These are phyloP conservation scores for Xanthoceras sorbifolium DNA, from an alignment of 345 rosid species.

Conservation along the genomic window DNA sequence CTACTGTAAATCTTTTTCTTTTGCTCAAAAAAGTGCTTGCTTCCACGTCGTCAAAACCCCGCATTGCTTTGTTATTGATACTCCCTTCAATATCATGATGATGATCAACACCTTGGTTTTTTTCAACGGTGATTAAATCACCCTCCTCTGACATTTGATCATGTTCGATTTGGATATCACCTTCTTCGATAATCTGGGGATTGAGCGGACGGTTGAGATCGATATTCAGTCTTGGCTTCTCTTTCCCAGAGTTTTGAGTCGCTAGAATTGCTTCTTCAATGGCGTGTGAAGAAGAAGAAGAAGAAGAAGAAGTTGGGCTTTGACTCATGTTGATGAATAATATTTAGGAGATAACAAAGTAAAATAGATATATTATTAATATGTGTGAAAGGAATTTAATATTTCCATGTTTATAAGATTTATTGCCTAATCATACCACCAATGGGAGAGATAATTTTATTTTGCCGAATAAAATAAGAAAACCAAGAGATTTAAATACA, in stretches of 20 bases:
- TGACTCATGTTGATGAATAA: not conserved
- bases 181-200: not conserved
- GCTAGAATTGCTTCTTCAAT: not conserved
- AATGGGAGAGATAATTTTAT: not conserved
- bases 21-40: not conserved
- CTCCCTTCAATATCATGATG: not conserved
- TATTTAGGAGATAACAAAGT: not conserved
- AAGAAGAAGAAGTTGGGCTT: conserved; percentile 8
- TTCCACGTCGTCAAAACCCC: not conserved
- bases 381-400: too few species aligned
- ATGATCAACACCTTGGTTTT: not conserved
- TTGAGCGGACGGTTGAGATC: conserved; percentile 2
- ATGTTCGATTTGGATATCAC: not conserved
- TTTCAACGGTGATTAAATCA: not conserved
- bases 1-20: conserved; percentile 3
- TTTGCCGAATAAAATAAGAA: too few species aligned
- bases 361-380: too few species aligned
- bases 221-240: not conserved
- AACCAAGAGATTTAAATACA: too few species aligned
- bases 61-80: not conserved
- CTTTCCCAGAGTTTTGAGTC: not conserved
- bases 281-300: not conserved
- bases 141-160: not conserved
- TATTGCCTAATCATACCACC: not conserved
- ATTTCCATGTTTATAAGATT: not conserved